A percentile compares a stretch with the other conserved stretches of the same genome.
Evolutionary conservation across 208 protist genomes (phyloP).

Genomic region (Trichomonas gallinae): DNA sequence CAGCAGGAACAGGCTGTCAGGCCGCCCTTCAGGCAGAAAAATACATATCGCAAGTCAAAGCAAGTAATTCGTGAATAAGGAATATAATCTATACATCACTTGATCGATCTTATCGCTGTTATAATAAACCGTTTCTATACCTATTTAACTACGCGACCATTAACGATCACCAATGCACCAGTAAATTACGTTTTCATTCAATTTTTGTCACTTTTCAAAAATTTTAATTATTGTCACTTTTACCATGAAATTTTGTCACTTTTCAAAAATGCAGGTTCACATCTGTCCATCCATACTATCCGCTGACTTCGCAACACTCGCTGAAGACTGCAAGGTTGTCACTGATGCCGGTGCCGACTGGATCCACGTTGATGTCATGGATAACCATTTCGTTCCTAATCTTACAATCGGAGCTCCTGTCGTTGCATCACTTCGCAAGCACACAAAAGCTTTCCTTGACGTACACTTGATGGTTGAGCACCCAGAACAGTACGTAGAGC

Average conservation of each 20-base stretch:
- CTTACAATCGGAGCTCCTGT: conserved; percentile 49
- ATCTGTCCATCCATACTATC: conserved; percentile 64
- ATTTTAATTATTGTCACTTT: neutral
- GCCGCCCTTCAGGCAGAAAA: conserved; percentile 56
- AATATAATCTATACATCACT: too few species aligned
- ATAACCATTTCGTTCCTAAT: conserved; percentile 55
- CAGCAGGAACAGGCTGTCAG: conserved; percentile 61
- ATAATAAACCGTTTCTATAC: too few species aligned
- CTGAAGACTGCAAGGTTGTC: conserved; percentile 58
- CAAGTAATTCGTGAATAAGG: too few species aligned
- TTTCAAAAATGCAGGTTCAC: neutral
- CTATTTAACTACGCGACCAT: too few species aligned
- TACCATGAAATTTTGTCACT: neutral
- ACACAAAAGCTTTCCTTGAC: conserved; percentile 38
- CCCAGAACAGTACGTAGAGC: conserved; percentile 54
- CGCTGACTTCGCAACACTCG: conserved; percentile 60
- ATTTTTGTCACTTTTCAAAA: too few species aligned
- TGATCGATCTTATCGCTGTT: too few species aligned
- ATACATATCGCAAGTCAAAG: conserved; percentile 39
- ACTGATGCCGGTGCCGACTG: conserved; percentile 43
- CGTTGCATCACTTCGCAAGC: conserved; percentile 37
- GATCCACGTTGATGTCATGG: conserved; percentile 52
- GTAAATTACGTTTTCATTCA: too few species aligned
- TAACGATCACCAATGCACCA: too few species aligned
- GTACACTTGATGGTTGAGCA: conserved; percentile 52